These are phyloP conservation scores for Candida pseudoglaebosa DNA, from an alignment of 805 yeast species.

Conservation along the genomic window DNA sequence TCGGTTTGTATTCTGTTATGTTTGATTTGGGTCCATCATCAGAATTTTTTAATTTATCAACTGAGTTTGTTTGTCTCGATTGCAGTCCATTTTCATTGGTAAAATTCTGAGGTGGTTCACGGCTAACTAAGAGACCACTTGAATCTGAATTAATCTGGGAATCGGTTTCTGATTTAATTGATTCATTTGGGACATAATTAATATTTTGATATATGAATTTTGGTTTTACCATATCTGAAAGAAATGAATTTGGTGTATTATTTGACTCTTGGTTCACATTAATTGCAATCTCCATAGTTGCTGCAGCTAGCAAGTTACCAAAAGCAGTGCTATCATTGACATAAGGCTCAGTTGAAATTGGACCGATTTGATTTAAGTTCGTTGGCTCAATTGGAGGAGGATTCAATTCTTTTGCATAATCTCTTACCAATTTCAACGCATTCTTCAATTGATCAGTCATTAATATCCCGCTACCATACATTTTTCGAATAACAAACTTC, in stretches of 20 bases:
- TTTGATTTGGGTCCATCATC: too few relatives aligned
- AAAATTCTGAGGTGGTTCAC: too few relatives aligned
- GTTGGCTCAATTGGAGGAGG: neutral
- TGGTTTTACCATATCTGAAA: too few relatives aligned
- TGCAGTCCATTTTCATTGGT: too few relatives aligned
- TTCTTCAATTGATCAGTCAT: conserved; percentile 19
- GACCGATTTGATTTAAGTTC: neutral
- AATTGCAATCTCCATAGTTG: conserved; percentile 1
- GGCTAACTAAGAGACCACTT: too few relatives aligned
- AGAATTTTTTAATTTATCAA: too few relatives aligned
- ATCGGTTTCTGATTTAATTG: too few relatives aligned
- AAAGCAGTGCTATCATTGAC: neutral
- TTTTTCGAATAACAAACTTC: conserved; percentile 22
- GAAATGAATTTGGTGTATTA: neutral
- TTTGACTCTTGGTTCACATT: neutral
- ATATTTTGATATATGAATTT: too few relatives aligned
- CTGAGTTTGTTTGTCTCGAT: too few relatives aligned
- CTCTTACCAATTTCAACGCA: conserved; percentile 15
- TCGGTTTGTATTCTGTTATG: too few relatives aligned
- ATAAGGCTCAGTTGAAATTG: neutral
- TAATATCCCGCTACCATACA: conserved; percentile 28
- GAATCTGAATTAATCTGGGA: too few relatives aligned
- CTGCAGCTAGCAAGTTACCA: conserved; percentile 1
- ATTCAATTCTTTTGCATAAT: conserved; percentile 7
- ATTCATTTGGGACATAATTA: too few relatives aligned